Conservation (phyloP, 1,139 yeast species). For the Hansenula sp. region DNA sequence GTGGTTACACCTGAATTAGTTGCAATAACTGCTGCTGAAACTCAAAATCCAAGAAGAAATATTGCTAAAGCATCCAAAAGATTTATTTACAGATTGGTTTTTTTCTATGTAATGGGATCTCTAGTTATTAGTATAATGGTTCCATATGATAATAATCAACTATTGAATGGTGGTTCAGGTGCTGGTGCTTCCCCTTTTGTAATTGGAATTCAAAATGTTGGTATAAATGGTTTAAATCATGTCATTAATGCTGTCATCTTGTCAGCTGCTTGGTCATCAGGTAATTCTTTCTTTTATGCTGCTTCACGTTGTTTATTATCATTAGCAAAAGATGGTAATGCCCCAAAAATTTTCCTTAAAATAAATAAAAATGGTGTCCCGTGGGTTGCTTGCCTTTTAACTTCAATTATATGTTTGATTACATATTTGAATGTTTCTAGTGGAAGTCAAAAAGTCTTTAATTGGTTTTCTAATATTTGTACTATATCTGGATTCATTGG, state of each 20-base stretch:
- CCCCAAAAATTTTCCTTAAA: slow-evolving; percentile 54
- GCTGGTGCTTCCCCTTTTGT: slow-evolving; percentile 81
- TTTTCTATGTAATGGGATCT: slow-evolving; percentile 64
- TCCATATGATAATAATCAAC: slow-evolving; percentile 58
- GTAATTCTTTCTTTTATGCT: slow-evolving; percentile 69
- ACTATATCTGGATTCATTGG: slow-evolving; percentile 67
- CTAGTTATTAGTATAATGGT: slow-evolving; percentile 73
- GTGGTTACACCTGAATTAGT: slow-evolving; percentile 68
- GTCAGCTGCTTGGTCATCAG: slow-evolving; percentile 66
- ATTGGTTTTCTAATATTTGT: slow-evolving; percentile 65
- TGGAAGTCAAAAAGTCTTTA: slow-evolving; percentile 51
- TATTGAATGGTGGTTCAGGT: slow-evolving; percentile 41
- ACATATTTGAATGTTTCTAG: slow-evolving; percentile 60
- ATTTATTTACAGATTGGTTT: slow-evolving; percentile 70
- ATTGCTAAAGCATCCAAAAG: slow-evolving; percentile 75
- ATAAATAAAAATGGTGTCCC: slow-evolving; percentile 71
- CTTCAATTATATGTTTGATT: slow-evolving; percentile 45
- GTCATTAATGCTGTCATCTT: slow-evolving; percentile 65
- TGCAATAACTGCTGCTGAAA: slow-evolving; percentile 74
- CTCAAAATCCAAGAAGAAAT: slow-evolving; percentile 67
- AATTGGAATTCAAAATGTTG: slow-evolving; percentile 57
- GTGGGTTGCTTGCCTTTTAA: slow-evolving; percentile 39
- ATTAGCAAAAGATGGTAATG: slow-evolving; percentile 56
- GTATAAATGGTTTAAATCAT: slow-evolving; percentile 56
- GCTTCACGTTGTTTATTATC: slow-evolving; percentile 67